Percentiles rank a stretch among this genome's conserved stretches.
These are phyloP conservation scores for Cryptosporidium felis DNA, from an alignment of 169 alveolate species.

Conservation along the genomic window DNA sequence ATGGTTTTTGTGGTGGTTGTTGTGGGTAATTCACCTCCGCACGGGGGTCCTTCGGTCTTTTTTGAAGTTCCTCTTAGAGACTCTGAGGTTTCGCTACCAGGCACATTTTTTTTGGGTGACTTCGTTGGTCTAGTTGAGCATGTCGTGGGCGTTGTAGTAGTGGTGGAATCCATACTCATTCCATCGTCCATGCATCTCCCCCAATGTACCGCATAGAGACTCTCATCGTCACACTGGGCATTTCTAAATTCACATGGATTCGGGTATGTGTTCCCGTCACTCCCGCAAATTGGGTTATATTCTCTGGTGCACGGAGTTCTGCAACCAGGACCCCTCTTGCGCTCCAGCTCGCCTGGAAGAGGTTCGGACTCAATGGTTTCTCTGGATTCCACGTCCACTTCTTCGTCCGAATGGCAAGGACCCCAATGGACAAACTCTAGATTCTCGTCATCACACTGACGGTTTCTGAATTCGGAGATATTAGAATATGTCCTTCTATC, in stretches of 20 bases:
- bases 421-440: slow-evolving; percentile 64
- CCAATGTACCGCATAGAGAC: not conserved
- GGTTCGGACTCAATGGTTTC: not conserved
- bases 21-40: too few relatives aligned
- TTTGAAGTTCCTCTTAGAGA: not conserved
- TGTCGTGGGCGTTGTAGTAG: not conserved
- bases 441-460: slow-evolving; percentile 35
- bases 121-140: slow-evolving; percentile 20
- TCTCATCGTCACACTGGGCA: slow-evolving; percentile 32
- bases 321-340: slow-evolving; percentile 21
- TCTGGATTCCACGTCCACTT: not conserved
- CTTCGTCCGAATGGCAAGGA: not conserved
- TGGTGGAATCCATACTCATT: not conserved
- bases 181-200: not conserved
- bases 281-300: slow-evolving; percentile 25
- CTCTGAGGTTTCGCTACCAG: not conserved
- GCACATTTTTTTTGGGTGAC: too few relatives aligned
- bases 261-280: not conserved
- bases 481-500: slow-evolving; percentile 32
- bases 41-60: not conserved
- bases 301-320: slow-evolving; percentile 26
- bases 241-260: slow-evolving; percentile 26
- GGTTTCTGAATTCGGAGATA: slow-evolving; percentile 37
- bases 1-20: slow-evolving; percentile 15
- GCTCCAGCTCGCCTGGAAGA: slow-evolving; percentile 1